A percentile compares a stretch with the other conserved stretches of the same genome.
These are phyloP conservation scores for Saccharomyces hybrid DNA, from an alignment of 1,139 yeast genomes.

Conservation along the genomic window DNA sequence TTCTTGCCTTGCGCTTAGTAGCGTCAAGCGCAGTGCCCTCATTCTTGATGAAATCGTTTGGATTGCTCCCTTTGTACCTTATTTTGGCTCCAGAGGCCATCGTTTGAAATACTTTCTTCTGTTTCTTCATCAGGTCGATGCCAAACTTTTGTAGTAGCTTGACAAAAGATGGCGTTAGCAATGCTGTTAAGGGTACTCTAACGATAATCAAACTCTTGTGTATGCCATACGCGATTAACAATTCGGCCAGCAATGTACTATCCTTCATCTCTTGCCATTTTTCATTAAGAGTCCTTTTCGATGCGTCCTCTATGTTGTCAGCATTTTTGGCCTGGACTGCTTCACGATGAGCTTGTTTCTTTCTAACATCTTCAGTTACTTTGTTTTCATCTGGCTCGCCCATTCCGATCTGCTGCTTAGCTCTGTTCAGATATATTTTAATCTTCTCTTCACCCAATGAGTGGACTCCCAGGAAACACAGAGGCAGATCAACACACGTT, in stretches of 20 bases:
- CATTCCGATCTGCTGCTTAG: conserved; percentile 52
- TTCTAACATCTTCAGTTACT: conserved; percentile 27
- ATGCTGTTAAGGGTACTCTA: conserved; percentile 86
- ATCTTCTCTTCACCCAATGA: conserved; percentile 78
- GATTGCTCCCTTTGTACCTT: conserved; percentile 26
- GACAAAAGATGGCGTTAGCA: conserved; percentile 83
- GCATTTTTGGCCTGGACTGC: conserved; percentile 3
- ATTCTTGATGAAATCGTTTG: conserved; percentile 23
- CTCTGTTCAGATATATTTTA: conserved; percentile 53
- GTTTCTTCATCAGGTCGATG: conserved; percentile 39
- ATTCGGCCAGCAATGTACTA: conserved; percentile 54
- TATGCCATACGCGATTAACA: conserved; percentile 85
- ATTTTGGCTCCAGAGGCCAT: conserved; percentile 20
- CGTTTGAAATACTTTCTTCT: conserved; percentile 24
- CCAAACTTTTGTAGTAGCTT: conserved; percentile 65
- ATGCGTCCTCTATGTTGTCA: conserved; percentile 14
- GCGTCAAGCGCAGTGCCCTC: conserved; percentile 8
- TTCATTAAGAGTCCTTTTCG: conserved; percentile 11
- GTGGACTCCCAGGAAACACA: conserved; percentile 77
- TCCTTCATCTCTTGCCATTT: conserved; percentile 23
- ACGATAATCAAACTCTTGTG: conserved; percentile 78
- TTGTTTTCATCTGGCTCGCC: conserved; percentile 37
- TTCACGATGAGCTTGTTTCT: conserved; percentile 11
- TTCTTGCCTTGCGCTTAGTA: conserved; percentile 11
- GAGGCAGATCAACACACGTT: conserved; percentile 68